phyloP scores from a whole-genome alignment of 768 basidiomycete species.

The Erythrobasidium yunnanense region DNA sequence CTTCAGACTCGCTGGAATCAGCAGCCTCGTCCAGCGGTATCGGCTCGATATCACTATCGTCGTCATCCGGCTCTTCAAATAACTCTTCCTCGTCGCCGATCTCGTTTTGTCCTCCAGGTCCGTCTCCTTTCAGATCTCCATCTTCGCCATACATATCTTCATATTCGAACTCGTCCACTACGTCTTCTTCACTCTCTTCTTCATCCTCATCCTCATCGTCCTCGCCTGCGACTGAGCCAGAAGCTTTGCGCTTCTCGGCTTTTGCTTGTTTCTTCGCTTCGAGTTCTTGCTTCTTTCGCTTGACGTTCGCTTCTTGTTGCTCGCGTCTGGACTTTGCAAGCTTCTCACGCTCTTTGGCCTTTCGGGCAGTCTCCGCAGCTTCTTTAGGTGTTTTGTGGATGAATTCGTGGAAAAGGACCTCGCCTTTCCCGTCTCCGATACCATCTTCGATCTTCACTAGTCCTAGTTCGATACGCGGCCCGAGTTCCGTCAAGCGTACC shows the following conservation, averaged over 20 bases:
- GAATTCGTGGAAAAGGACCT: constrained; percentile 86
- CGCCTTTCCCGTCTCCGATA: constrained; percentile 82
- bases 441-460: constrained; percentile 92
- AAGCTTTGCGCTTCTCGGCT: constrained; percentile 35
- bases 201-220: constrained; percentile 42
- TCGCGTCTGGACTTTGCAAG: constrained; percentile 68
- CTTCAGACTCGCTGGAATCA: constrained; percentile 8
- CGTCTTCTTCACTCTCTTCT: constrained; percentile 41
- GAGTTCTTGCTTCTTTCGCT: constrained; percentile 68
- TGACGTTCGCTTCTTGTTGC: constrained; percentile 85
- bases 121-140: neutral
- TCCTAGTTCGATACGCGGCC: constrained; percentile 84
- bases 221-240: constrained; percentile 35
- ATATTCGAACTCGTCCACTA: constrained; percentile 42
- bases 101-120: neutral
- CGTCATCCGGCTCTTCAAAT: constrained; percentile 11
- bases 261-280: constrained; percentile 40
- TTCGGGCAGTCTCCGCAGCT: constrained; percentile 50
- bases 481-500: constrained; percentile 82
- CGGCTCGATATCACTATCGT: constrained; percentile 8
- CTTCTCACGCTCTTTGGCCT: constrained; percentile 56
- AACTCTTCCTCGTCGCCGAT: constrained; percentile 17
- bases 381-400: constrained; percentile 60
- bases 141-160: constrained; percentile 24
- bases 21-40: constrained; percentile 4